Percentiles rank a stretch among this genome's conserved stretches.
phyloP scores from a whole-genome alignment of 2,329 filamentous ascomycete genomes.

The Fusarium sp. region DNA sequence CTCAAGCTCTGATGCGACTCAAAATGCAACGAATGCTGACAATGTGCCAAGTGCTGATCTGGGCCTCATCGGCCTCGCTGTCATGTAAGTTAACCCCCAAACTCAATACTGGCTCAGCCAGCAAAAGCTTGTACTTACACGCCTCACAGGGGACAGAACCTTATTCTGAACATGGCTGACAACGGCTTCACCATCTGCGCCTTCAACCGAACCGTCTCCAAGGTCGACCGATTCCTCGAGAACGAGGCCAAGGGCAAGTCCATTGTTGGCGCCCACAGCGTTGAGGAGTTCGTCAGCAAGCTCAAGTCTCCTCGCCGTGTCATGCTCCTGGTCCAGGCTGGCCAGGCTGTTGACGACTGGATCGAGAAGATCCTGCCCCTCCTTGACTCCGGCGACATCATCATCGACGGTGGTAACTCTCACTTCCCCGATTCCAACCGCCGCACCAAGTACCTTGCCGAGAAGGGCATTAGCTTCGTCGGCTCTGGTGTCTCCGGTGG shows the following conservation, averaged over 20 bases:
- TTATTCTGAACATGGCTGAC: conserved; percentile 91
- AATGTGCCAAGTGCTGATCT: conserved; percentile 79
- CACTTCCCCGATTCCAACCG: conserved; percentile 99
- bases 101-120: conserved; percentile 30
- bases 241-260: conserved; percentile 97
- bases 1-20: conserved; percentile 42
- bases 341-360: conserved; percentile 98
- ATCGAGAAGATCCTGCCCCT: conserved; percentile 93
- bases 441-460: conserved; percentile 86
- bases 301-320: conserved; percentile 96
- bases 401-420: conserved; percentile 98
- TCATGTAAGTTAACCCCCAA: conserved; percentile 72
- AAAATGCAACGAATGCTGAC: conserved; percentile 66
- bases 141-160: conserved; percentile 75
- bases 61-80: conserved; percentile 91
- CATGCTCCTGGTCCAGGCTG: conserved; percentile 99
- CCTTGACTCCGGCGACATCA: conserved; percentile 90
- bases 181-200: conserved; percentile 96
- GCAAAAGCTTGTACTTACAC: conserved; percentile 27
- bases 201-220: conserved; percentile 98
- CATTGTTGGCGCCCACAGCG: conserved; percentile 91
- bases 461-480: conserved; percentile 95
- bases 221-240: conserved; percentile 93
- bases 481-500: conserved; percentile 98
- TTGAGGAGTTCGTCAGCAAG: conserved; percentile 95